These are phyloP conservation scores for Crucibulum cyathiforme DNA, from an alignment of 1,284 basidiomycete genomes.

Conservation along the genomic window DNA sequence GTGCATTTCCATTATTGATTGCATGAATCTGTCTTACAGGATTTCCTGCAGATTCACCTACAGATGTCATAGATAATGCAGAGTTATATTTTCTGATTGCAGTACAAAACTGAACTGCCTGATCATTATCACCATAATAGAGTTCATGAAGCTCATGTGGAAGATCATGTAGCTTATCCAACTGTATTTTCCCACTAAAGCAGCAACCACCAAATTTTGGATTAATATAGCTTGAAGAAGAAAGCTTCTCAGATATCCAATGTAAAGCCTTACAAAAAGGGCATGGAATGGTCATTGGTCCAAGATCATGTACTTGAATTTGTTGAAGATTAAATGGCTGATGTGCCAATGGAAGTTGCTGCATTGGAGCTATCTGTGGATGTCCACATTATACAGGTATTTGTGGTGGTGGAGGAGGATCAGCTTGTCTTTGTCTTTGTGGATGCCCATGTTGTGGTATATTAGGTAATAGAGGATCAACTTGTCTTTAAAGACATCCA, in stretches of 20 bases:
- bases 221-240: not conserved
- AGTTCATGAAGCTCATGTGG: slow-evolving; percentile 3
- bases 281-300: slow-evolving; percentile 7
- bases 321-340: too few relatives aligned
- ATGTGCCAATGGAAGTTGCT: too few relatives aligned
- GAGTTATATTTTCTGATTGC: slow-evolving; percentile 10
- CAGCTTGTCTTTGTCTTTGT: too few relatives aligned
- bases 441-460: too few relatives aligned
- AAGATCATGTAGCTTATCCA: not conserved
- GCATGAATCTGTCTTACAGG: not conserved
- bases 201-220: not conserved
- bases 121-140: not conserved
- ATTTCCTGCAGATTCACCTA: not conserved
- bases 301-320: not conserved
- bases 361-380: too few relatives aligned
- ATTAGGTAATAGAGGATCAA: too few relatives aligned
- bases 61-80: slow-evolving; percentile 4
- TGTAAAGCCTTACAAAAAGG: not conserved
- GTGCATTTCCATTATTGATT: slow-evolving; percentile 1
- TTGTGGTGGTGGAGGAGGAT: too few relatives aligned
- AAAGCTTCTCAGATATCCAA: not conserved
- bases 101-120: slow-evolving; percentile 1
- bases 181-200: not conserved
- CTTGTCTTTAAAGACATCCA: too few relatives aligned
- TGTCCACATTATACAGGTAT: too few relatives aligned